Evolutionary conservation across 208 protist genomes (phyloP), one percentile per base, ranked within the genome.

Genomic region (Acanthamoeba castellanii): DNA sequence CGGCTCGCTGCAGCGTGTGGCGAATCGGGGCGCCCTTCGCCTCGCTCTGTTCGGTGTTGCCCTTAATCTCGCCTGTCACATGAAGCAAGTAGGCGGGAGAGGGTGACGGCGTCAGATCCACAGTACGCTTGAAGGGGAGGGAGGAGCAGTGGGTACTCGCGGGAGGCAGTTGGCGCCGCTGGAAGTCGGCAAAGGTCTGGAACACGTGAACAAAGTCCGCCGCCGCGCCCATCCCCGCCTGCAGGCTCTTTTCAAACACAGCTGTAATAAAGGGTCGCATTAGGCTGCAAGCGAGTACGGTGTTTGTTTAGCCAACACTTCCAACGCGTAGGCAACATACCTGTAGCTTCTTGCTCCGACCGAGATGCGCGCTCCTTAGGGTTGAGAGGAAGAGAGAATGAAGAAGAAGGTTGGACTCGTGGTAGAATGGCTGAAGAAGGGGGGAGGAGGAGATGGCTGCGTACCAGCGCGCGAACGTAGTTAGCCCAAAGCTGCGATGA

Each of bases 201-300:
- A 74, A 91, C 32, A 91, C 32, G 61, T 45, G 30, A 37, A 27
- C 59, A 91, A 74, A 91, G 30, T 72, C 85, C 7, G 74, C 85
- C n/a, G 85, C 85, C 25, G 55, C 18, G 27, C n/a, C 50, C 59
- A 66, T 72, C 8, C 85, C 85, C 30, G 57, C 85, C 59, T 91
- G 85, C 18, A 91, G 22, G 20, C 59, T 72, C 85, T 91, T 91
- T 25, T 91, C 85, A 30, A 91, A 91, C 52, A 91, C 85, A 3
- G 85, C 85, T 68, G 25, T 8, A 9, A 61, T 0, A 2, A 0
- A 14, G 59, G 14, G 9, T 66, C 25, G 25, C 11, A 16, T 14
- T 25, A 42, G 3, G 22, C 72, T 7, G 30, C 27, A 4, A 27
- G 42, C 34, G 32, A 81, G 30, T 30, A 22, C 42, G 32, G 42